Conservation (phyloP, 2,329 filamentous ascomycete genomes). For the Curvularia verruculosa region DNA sequence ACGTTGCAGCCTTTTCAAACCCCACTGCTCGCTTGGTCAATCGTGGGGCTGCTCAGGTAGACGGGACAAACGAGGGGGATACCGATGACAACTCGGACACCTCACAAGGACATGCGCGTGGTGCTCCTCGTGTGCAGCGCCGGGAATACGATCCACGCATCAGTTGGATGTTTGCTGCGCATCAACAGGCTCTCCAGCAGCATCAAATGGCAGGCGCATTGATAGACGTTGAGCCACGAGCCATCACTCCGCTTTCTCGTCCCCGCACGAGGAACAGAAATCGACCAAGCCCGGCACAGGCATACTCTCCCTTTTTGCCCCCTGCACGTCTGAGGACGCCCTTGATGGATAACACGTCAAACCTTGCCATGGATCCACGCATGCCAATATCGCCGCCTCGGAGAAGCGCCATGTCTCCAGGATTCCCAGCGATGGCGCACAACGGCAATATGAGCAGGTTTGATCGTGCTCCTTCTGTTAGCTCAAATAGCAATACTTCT, state of each 20-base stretch:
- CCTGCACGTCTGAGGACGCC: conserved; percentile 45
- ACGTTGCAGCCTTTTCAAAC: conserved; percentile 31
- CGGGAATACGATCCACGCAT: conserved; percentile 51
- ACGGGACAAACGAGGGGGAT: conserved; percentile 40
- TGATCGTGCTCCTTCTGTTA: conserved; percentile 38
- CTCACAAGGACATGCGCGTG: conserved; percentile 39
- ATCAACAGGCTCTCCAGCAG: conserved; percentile 47
- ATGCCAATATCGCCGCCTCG: conserved; percentile 41
- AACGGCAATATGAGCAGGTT: conserved; percentile 22
- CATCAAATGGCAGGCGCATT: conserved; percentile 40
- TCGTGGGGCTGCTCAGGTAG: conserved; percentile 30
- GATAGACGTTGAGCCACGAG: conserved; percentile 46
- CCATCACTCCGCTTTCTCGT: conserved; percentile 48
- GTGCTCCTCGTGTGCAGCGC: conserved; percentile 32
- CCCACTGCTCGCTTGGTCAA: conserved; percentile 33
- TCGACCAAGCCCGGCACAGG: conserved; percentile 44
- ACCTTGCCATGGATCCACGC: conserved; percentile 28
- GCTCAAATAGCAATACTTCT: conserved; percentile 39
- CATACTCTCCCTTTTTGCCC: conserved; percentile 45
- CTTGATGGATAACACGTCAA: conserved; percentile 40
- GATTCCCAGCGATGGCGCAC: conserved; percentile 21
- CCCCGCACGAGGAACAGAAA: conserved; percentile 50
- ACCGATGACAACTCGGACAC: conserved; percentile 50
- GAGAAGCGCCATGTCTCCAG: conserved; percentile 33
- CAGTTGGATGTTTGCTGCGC: conserved; percentile 51